These are phyloP conservation scores for Asterionellopsis glacialis DNA, from an alignment of 108 stramenopile genomes.

Conservation along the genomic window DNA sequence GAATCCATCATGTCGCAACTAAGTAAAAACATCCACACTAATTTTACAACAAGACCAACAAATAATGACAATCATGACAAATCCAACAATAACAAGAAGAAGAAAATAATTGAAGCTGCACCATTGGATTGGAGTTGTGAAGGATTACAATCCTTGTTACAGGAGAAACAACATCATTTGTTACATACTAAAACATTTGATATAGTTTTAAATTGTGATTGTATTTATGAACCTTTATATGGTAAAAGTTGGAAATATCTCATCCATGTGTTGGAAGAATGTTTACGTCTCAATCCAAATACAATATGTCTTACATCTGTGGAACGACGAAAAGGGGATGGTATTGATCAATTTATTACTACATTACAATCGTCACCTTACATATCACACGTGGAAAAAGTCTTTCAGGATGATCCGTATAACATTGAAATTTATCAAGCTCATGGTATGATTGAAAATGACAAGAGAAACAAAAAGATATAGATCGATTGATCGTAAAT, in stretches of 20 bases:
- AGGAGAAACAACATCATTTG: not conserved
- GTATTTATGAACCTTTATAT: slow-evolving; percentile 82
- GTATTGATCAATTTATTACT: slow-evolving; percentile 56
- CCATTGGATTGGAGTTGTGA: slow-evolving; percentile 12
- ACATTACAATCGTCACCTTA: slow-evolving; percentile 20
- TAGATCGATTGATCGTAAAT: too few species aligned
- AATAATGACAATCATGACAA: slow-evolving; percentile 5
- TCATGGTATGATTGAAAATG: not conserved
- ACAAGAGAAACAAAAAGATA: too few species aligned
- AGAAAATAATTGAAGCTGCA: not conserved
- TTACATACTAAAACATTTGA: slow-evolving; percentile 40
- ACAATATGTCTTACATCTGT: slow-evolving; percentile 61
- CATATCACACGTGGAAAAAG: slow-evolving; percentile 27
- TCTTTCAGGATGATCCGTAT: slow-evolving; percentile 1
- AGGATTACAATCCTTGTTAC: slow-evolving; percentile 4
- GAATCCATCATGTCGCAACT: slow-evolving; percentile 62
- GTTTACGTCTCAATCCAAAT: slow-evolving; percentile 41
- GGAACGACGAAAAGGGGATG: slow-evolving; percentile 67
- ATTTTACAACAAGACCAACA: slow-evolving; percentile 26
- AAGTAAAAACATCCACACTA: slow-evolving; percentile 36
- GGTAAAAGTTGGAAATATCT: slow-evolving; percentile 66
- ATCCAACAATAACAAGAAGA: not conserved
- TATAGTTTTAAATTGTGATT: slow-evolving; percentile 80
- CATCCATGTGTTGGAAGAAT: slow-evolving; percentile 57
- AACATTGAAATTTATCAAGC: slow-evolving; percentile 7